Conservation (phyloP, 805 yeast genomes). For the Tetrapisispora pingtungensis region DNA sequence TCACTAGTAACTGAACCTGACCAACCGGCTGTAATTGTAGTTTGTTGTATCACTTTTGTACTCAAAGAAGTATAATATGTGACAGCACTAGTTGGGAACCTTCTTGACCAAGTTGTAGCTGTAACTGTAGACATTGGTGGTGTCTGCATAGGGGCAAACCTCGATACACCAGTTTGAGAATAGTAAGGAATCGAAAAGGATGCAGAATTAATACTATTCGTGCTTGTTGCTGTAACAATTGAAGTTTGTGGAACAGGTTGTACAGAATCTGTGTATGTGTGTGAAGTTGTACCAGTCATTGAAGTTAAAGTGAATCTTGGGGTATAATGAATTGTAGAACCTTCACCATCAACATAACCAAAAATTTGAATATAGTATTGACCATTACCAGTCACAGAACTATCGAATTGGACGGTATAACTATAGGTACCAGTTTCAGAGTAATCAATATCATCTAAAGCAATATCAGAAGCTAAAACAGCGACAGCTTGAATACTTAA, state of each 20-base stretch:
- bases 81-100: slow-evolving; percentile 58
- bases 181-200: slow-evolving; percentile 67
- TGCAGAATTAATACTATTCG: slow-evolving; percentile 34
- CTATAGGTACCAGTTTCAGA: slow-evolving; percentile 21
- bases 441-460: slow-evolving; percentile 23
- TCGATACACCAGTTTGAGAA: slow-evolving; percentile 63
- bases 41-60: slow-evolving; percentile 28
- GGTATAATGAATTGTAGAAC: slow-evolving; percentile 56
- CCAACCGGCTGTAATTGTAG: slow-evolving; percentile 86
- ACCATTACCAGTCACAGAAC: slow-evolving; percentile 50
- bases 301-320: slow-evolving; percentile 54
- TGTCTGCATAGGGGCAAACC: slow-evolving; percentile 87
- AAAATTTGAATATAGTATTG: slow-evolving; percentile 62
- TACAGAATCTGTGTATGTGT: slow-evolving; percentile 38
- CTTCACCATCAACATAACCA: slow-evolving; percentile 30
- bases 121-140: slow-evolving; percentile 75
- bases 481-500: slow-evolving; percentile 34
- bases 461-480: slow-evolving; percentile 23
- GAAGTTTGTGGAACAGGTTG: slow-evolving; percentile 36
- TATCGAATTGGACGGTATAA: slow-evolving; percentile 35
- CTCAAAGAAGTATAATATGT: slow-evolving; percentile 44
- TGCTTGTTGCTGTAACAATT: slow-evolving; percentile 29
- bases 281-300: slow-evolving; percentile 54
- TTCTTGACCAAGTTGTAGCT: slow-evolving; percentile 52
- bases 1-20: slow-evolving; percentile 53